Percentiles rank a stretch among this genome's conserved stretches.
phyloP scores from a whole-genome alignment of 306 rosid species.

The Quercus suber region DNA sequence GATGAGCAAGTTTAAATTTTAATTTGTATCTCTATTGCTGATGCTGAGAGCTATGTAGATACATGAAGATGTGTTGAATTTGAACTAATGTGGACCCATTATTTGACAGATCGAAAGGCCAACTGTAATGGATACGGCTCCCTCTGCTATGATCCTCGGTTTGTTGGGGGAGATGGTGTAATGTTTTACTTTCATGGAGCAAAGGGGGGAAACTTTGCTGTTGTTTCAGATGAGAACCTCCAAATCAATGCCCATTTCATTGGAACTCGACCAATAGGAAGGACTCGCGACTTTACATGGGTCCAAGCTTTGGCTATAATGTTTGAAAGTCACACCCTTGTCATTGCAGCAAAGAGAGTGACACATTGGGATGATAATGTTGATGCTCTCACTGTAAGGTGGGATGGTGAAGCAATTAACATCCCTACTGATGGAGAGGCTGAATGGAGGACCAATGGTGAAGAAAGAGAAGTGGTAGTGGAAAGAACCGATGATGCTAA shows the following conservation, averaged over 20 bases:
- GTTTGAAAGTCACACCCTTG: constrained; percentile 70
- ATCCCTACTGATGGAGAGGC: constrained; percentile 51
- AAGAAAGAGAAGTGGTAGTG: constrained; percentile 51
- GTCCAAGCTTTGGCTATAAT: constrained; percentile 66
- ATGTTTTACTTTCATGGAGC: constrained; percentile 89
- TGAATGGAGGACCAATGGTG: constrained; percentile 52
- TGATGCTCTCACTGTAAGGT: constrained; percentile 52
- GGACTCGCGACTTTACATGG: constrained; percentile 84
- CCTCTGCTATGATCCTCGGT: constrained; percentile 78
- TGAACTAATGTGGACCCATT: neutral
- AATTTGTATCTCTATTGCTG: neutral
- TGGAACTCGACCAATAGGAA: constrained; percentile 65
- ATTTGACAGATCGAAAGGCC: constrained; percentile 50
- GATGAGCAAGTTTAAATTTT: neutral
- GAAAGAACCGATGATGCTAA: constrained; percentile 70
- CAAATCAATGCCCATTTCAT: constrained; percentile 80
- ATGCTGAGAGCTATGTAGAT: neutral
- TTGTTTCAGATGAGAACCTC: constrained; percentile 56
- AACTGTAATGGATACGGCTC: constrained; percentile 76
- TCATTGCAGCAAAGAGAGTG: constrained; percentile 59
- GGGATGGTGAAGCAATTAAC: constrained; percentile 48
- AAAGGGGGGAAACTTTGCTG: constrained; percentile 67
- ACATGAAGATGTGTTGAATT: neutral
- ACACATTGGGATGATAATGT: constrained; percentile 55
- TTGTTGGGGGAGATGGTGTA: constrained; percentile 78